These are phyloP conservation scores for Erodium maritimum DNA, from an alignment of 345 rosid species.

Conservation along the genomic window DNA sequence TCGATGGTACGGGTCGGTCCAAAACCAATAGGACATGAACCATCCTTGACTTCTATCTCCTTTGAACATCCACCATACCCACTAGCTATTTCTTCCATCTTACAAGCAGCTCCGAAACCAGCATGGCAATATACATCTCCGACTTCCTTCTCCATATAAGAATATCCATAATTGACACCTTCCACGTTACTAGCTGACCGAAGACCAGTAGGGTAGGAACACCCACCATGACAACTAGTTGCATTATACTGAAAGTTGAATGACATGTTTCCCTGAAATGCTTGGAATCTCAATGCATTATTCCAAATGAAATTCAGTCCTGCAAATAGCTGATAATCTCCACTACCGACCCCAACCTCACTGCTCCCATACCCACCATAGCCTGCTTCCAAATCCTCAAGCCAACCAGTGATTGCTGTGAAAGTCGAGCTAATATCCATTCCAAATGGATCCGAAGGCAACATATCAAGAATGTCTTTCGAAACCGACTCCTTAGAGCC, in stretches of 20 bases:
- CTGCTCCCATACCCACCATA: constrained; percentile 32
- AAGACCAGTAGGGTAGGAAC: constrained; percentile 5
- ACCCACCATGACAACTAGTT: constrained; percentile 21
- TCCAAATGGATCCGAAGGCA: constrained; percentile 94
- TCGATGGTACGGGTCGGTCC: neutral
- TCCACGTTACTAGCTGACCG: constrained; percentile 2
- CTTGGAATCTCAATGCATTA: constrained; percentile 58
- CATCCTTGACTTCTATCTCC: constrained; percentile 2
- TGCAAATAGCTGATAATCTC: constrained; percentile 55
- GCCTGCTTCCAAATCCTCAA: constrained; percentile 72
- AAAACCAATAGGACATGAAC: constrained; percentile 2
- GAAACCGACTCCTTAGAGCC: constrained; percentile 60
- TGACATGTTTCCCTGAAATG: constrained; percentile 30
- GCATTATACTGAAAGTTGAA: constrained; percentile 14
- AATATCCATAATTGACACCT: neutral
- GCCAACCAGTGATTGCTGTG: constrained; percentile 80
- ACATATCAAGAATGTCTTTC: constrained; percentile 65
- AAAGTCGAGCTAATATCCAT: constrained; percentile 76
- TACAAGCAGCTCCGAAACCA: neutral
- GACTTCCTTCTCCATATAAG: neutral
- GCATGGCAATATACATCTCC: neutral
- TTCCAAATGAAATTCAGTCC: constrained; percentile 69
- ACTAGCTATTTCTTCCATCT: no score
- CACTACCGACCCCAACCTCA: constrained; percentile 29
- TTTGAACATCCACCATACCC: neutral